Conservation (phyloP, 2,329 filamentous ascomycete species). For the Penicillium sp. region DNA sequence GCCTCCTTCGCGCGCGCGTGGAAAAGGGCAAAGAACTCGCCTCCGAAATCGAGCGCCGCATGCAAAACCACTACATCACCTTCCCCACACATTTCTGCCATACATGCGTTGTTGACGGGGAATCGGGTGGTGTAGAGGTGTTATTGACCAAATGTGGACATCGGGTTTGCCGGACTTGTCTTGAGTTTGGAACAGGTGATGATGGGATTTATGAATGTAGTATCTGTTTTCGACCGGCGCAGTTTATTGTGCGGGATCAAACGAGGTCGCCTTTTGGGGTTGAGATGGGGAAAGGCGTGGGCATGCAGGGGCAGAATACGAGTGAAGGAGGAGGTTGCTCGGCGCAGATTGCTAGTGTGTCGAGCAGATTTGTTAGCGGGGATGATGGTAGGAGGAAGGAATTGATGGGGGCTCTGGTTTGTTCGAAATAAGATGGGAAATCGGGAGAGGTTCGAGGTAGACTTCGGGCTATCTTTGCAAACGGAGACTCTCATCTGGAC, state of each 20-base stretch:
- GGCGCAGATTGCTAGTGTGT: slow-evolving; percentile 8
- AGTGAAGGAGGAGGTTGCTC: neutral
- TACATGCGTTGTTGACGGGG: slow-evolving; percentile 25
- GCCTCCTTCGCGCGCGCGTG: slow-evolving; percentile 27
- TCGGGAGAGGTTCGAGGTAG: neutral
- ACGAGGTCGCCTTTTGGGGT: slow-evolving; percentile 10
- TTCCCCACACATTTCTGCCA: slow-evolving; percentile 33
- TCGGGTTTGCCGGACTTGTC: slow-evolving; percentile 28
- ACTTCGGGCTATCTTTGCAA: neutral
- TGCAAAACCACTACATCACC: slow-evolving; percentile 11
- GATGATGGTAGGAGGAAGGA: neutral
- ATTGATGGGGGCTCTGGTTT: neutral
- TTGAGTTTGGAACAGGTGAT: slow-evolving; percentile 18
- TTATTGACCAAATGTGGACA: slow-evolving; percentile 29
- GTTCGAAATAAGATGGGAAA: neutral
- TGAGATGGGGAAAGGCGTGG: neutral
- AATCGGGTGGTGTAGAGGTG: slow-evolving; percentile 15
- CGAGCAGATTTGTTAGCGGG: neutral
- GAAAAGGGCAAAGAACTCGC: slow-evolving; percentile 33
- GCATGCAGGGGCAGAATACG: neutral
- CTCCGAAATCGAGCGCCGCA: slow-evolving; percentile 28
- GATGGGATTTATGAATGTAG: slow-evolving; percentile 26
- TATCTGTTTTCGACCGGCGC: slow-evolving; percentile 26
- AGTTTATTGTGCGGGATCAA: slow-evolving; percentile 11
- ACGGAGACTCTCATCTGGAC: neutral